Evolutionary conservation across 1,139 yeast genomes (phyloP), one percentile per base, ranked within the genome.

Genomic region (Arxiozyma bovina): DNA sequence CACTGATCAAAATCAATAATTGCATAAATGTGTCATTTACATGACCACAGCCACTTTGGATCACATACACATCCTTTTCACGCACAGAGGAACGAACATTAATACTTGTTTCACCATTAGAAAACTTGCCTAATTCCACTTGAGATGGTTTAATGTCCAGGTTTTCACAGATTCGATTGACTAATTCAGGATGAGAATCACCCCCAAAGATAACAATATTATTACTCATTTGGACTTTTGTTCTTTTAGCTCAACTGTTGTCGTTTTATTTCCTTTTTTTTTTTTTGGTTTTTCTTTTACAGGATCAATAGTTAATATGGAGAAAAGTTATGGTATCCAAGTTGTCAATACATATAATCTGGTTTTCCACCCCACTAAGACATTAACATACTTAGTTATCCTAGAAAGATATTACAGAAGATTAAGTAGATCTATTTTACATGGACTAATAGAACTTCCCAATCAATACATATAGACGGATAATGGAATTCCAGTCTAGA

Each of bases 21-120:
- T 94, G 98, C 69, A 94, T 79, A 63, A 94, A 86, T 65, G 82
- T 85, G 69, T 93, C 98, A 69, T 94, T 94, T 49, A 91, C 96
- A 64, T 86, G 83, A 15, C 96, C 96, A 66, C 94, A 86, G 4
- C 93, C 89, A 53, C 72, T 68, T 55, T 74, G 77, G 25, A 73
- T 70, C 50, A 91, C 94, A 66, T 85, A 91, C 4, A 91, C 97
- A 70, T 90, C 96, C 71, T 90, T 91, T 62, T 89, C 97, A 68
- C 97, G 79, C 43, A 91, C 97, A 15, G 95, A 85, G 64, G 87
- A 94, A 55, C 79, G 79, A 56, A 91, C 80, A 55, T 84, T 85
- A 55, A 90, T 86, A 44, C 91, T 82, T n/a, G 95, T 89, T 67
- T 91, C 98, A 54, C 97, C 97, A 68, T 91, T 91, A 30, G 80